phyloP scores from a whole-genome alignment of 2,329 filamentous ascomycete species.

The Diplocarpon rosae region DNA sequence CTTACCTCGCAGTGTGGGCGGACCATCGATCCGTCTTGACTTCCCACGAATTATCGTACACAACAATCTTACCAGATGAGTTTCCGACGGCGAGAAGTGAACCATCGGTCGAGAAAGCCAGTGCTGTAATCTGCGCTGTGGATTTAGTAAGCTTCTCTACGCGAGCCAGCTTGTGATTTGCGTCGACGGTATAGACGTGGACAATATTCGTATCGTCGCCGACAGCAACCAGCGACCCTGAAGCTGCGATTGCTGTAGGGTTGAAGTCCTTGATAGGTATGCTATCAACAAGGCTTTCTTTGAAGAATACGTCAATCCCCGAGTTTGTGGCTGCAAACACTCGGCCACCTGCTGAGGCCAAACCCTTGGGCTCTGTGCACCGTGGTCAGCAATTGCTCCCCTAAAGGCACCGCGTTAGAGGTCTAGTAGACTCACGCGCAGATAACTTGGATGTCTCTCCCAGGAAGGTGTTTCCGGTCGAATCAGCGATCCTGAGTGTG shows the following conservation, averaged over 20 bases:
- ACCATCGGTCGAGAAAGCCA: conserved; percentile 78
- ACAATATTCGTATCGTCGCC: conserved; percentile 66
- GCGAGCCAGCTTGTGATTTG: conserved; percentile 40
- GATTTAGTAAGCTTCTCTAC: conserved; percentile 47
- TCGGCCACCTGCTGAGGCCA: conserved; percentile 42
- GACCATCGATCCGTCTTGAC: conserved; percentile 73
- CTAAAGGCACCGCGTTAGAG: too few species aligned
- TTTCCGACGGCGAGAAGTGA: conserved; percentile 72
- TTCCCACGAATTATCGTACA: conserved; percentile 58
- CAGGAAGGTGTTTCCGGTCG: conserved; percentile 62
- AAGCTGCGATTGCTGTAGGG: conserved; percentile 62
- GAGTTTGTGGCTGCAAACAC: conserved; percentile 41
- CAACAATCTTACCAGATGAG: conserved; percentile 75
- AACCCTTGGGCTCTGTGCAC: conserved; percentile 55
- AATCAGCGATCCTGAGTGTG: conserved; percentile 68
- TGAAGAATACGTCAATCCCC: conserved; percentile 47
- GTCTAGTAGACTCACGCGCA: conserved; percentile 34
- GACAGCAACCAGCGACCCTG: conserved; percentile 58
- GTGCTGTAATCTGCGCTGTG: conserved; percentile 60
- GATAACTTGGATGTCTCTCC: conserved; percentile 56
- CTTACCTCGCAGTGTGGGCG: conserved; percentile 46
- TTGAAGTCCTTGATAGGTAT: conserved; percentile 48
- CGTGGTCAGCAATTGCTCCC: too few species aligned
- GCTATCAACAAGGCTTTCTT: conserved; percentile 49
- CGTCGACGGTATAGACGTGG: conserved; percentile 57